Conservation (phyloP, 495 filamentous ascomycete species). For the Beverwykella pulmonaria region DNA sequence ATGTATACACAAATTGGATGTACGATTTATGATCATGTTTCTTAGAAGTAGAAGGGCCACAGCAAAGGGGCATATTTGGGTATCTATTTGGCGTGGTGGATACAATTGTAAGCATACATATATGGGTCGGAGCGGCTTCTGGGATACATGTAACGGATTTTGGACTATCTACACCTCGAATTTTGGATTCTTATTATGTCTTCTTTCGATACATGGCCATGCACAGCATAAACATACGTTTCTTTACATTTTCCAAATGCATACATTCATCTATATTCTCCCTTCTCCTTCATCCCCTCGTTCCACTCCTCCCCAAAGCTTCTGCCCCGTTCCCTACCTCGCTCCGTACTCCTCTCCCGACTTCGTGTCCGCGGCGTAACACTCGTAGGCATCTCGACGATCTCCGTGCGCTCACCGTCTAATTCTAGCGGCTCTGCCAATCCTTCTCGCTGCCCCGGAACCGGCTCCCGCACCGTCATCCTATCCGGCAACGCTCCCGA, state of each 20-base stretch:
- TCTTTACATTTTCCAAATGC: too few relatives aligned
- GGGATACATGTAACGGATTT: not conserved
- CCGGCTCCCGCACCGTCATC: conserved; percentile 20
- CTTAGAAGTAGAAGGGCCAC: not conserved
- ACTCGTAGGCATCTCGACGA: conserved; percentile 29
- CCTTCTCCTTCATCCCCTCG: not conserved
- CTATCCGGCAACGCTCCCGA: not conserved
- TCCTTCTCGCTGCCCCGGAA: conserved; percentile 31
- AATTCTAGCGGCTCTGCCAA: conserved; percentile 27
- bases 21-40: conserved; percentile 8
- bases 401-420: conserved; percentile 11
- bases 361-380: conserved; percentile 25
- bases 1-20: not conserved
- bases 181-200: not conserved
- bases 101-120: not conserved
- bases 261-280: not conserved
- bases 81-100: not conserved
- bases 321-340: not conserved
- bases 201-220: not conserved
- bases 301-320: conserved; percentile 9
- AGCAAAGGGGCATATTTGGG: not conserved
- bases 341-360: conserved; percentile 17
- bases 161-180: not conserved
- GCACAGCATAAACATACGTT: too few relatives aligned
- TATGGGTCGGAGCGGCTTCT: not conserved